Evolutionary conservation across 2,329 filamentous ascomycete species (phyloP).

Genomic region (Ophiocordyceps camponoti-leonardi): DNA sequence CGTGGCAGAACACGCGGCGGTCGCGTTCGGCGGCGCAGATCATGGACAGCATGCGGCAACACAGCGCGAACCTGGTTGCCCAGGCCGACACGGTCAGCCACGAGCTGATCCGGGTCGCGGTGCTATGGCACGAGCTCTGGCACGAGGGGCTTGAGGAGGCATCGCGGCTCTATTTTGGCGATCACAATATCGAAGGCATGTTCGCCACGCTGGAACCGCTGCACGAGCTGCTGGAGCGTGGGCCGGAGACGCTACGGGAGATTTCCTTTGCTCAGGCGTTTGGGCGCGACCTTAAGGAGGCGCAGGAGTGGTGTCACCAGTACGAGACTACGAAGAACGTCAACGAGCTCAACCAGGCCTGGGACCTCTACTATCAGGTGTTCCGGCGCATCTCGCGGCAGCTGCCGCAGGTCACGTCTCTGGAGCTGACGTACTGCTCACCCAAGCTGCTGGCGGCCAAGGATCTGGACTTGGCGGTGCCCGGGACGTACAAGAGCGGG

Average conservation of each 20-base stretch:
- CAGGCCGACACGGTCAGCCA: slow-evolving; percentile 92
- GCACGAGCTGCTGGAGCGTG: slow-evolving; percentile 78
- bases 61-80: slow-evolving; percentile 81
- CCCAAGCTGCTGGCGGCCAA: slow-evolving; percentile 76
- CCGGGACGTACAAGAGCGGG: slow-evolving; percentile 76
- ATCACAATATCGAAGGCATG: slow-evolving; percentile 97
- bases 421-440: slow-evolving; percentile 94
- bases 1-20: slow-evolving; percentile 60
- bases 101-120: slow-evolving; percentile 90
- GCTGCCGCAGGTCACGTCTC: slow-evolving; percentile 74
- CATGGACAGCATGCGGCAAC: slow-evolving; percentile 95
- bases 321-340: slow-evolving; percentile 81
- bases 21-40: slow-evolving; percentile 81
- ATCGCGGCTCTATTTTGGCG: slow-evolving; percentile 88
- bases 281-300: slow-evolving; percentile 84
- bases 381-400: slow-evolving; percentile 93
- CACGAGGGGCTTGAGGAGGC: slow-evolving; percentile 96
- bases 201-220: slow-evolving; percentile 78
- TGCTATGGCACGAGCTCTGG: slow-evolving; percentile 98
- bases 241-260: slow-evolving; percentile 83
- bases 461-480: slow-evolving; percentile 84
- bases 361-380: slow-evolving; percentile 98
- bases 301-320: slow-evolving; percentile 86
- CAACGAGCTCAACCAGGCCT: slow-evolving; percentile 91
- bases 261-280: slow-evolving; percentile 97